Conservation (phyloP, 2,329 filamentous ascomycete genomes). For the Madurella fahalii region DNA sequence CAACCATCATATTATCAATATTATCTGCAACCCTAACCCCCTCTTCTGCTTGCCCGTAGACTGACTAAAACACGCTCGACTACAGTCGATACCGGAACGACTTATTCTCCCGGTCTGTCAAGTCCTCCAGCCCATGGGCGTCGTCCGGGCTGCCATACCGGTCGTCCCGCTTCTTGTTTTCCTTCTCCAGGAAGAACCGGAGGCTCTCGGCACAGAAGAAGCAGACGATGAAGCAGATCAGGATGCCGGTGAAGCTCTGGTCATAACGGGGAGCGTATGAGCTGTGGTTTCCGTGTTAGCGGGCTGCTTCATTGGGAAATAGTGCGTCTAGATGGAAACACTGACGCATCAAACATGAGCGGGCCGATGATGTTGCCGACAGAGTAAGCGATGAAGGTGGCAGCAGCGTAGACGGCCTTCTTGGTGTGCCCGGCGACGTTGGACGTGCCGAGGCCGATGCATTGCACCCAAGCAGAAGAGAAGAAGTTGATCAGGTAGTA, state of each 20-base stretch:
- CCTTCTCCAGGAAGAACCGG: slow-evolving; percentile 25
- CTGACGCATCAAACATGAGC: slow-evolving; percentile 31
- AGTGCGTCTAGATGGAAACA: neutral
- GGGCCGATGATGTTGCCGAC: slow-evolving; percentile 34
- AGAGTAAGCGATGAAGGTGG: slow-evolving; percentile 33
- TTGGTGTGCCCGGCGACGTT: slow-evolving; percentile 34
- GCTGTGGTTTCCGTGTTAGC: neutral
- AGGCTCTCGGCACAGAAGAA: slow-evolving; percentile 29
- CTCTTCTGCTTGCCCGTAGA: too few relatives aligned
- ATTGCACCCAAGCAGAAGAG: slow-evolving; percentile 30
- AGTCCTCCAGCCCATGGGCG: slow-evolving; percentile 36
- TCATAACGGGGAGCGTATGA: slow-evolving; percentile 32
- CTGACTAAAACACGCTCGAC: too few relatives aligned
- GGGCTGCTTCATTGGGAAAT: neutral
- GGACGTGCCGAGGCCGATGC: slow-evolving; percentile 31
- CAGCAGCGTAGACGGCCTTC: slow-evolving; percentile 30
- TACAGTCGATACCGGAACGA: slow-evolving; percentile 14
- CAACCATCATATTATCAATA: too few relatives aligned
- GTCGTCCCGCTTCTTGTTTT: slow-evolving; percentile 31
- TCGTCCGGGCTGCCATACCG: slow-evolving; percentile 30
- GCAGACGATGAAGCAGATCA: slow-evolving; percentile 29
- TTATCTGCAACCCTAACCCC: too few relatives aligned
- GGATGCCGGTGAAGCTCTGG: slow-evolving; percentile 27
- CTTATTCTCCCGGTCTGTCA: slow-evolving; percentile 36
- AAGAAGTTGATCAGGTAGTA: slow-evolving; percentile 33